A percentile compares a stretch with the other conserved stretches of the same genome.
These are phyloP conservation scores for Fusarium citri DNA, from an alignment of 2,329 filamentous ascomycete genomes.

Conservation along the genomic window DNA sequence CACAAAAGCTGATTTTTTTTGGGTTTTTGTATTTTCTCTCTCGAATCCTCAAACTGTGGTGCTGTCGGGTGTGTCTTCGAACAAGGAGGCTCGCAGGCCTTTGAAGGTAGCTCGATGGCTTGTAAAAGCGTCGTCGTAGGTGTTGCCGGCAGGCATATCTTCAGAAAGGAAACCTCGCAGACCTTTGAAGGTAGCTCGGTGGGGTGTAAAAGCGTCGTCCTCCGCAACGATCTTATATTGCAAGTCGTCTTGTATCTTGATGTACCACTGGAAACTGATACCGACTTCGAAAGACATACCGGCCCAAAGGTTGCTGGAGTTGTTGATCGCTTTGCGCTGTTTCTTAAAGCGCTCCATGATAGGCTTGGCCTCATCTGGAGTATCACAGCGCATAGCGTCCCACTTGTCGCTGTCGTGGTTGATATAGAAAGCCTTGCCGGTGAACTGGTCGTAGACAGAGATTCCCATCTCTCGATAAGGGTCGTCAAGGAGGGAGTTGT, in stretches of 20 bases:
- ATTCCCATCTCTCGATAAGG: background rate
- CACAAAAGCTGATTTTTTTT: background rate
- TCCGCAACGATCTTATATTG: background rate
- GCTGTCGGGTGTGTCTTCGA: background rate
- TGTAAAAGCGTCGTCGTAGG: background rate
- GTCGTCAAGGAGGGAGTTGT: background rate
- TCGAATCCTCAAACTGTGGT: background rate
- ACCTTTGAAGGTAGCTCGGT: background rate
- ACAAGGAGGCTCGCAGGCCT: background rate
- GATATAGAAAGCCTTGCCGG: background rate
- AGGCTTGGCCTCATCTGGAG: background rate
- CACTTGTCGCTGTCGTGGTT: background rate
- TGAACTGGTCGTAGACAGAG: background rate
- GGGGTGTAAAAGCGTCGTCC: background rate
- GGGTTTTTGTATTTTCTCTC: background rate
- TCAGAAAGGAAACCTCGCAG: background rate
- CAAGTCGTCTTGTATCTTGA: background rate
- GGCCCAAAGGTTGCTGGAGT: background rate
- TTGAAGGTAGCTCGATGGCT: background rate
- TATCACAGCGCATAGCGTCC: background rate
- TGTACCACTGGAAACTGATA: background rate
- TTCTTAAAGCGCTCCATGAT: background rate
- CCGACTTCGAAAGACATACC: background rate
- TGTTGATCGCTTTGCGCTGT: background rate
- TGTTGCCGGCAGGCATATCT: background rate